Percentiles rank a stretch among this genome's conserved stretches.
These are phyloP conservation scores for Inosperma sp. DNA, from an alignment of 768 basidiomycete genomes.

Conservation along the genomic window DNA sequence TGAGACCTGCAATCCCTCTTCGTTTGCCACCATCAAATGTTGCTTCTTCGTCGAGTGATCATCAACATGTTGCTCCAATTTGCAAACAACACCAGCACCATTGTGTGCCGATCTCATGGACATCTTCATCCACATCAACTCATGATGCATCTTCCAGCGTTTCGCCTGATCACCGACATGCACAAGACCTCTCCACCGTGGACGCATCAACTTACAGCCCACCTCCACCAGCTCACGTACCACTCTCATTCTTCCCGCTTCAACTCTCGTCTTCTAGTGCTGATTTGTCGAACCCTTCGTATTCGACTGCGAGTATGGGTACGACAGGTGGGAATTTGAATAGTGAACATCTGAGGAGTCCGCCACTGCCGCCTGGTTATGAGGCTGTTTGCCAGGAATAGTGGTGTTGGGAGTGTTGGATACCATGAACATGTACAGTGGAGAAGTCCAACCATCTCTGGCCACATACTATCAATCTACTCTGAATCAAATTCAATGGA, in stretches of 20 bases:
- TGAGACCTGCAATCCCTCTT: slow-evolving; percentile 71
- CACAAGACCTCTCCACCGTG: background rate
- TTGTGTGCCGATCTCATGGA: slow-evolving; percentile 31
- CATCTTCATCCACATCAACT: slow-evolving; percentile 48
- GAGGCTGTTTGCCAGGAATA: background rate
- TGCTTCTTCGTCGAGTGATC: too few relatives aligned
- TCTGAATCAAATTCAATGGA: slow-evolving; percentile 29
- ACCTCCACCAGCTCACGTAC: slow-evolving; percentile 35
- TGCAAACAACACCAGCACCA: slow-evolving; percentile 3
- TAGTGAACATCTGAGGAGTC: background rate
- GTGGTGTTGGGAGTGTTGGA: background rate
- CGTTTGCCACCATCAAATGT: slow-evolving; percentile 35
- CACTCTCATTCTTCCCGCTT: slow-evolving; percentile 57
- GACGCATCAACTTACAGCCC: too few relatives aligned
- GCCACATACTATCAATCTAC: slow-evolving; percentile 15
- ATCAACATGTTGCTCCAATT: slow-evolving; percentile 11
- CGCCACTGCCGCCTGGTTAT: background rate
- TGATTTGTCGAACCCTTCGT: slow-evolving; percentile 8
- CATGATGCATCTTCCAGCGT: slow-evolving; percentile 49
- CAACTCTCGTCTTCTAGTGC: slow-evolving; percentile 43
- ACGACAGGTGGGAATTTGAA: background rate
- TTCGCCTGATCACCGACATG: slow-evolving; percentile 33
- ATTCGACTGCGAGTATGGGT: slow-evolving; percentile 9
- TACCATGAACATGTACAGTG: slow-evolving; percentile 14
- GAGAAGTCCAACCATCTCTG: slow-evolving; percentile 21